Conservation (phyloP, 129 eudicot species). For the Ambrosia trifida region DNA sequence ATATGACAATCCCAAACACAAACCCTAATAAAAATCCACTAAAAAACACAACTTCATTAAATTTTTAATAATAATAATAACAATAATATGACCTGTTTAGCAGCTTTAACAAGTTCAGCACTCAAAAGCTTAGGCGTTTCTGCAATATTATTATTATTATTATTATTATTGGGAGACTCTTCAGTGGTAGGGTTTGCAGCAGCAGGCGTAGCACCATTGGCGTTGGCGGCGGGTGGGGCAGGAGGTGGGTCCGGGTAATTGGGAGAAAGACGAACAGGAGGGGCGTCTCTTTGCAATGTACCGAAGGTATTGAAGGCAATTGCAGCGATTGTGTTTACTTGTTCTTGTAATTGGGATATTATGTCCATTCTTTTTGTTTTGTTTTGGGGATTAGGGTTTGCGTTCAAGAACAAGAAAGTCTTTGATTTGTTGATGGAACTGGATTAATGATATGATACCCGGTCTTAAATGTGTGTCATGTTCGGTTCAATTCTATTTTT, state of each 20-base stretch:
- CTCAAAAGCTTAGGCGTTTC: slow-evolving; percentile 76
- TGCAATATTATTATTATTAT: slow-evolving; percentile 34
- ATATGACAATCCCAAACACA: no score
- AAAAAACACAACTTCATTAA: no score
- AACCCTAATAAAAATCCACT: no score
- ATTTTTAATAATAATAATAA: no score
- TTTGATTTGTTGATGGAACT: not conserved
- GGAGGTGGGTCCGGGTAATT: slow-evolving; percentile 77
- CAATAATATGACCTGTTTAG: slow-evolving; percentile 56
- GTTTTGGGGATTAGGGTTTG: not conserved
- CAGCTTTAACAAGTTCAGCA: slow-evolving; percentile 80
- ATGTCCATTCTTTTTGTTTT: slow-evolving; percentile 40
- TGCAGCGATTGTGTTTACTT: slow-evolving; percentile 57
- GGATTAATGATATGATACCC: not conserved
- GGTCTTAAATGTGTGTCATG: no score
- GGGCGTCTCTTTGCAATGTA: slow-evolving; percentile 74
- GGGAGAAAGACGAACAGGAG: slow-evolving; percentile 72
- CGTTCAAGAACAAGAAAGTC: not conserved
- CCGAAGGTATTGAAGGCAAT: slow-evolving; percentile 66
- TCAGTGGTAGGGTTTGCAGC: slow-evolving; percentile 38
- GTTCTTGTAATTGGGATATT: slow-evolving; percentile 68
- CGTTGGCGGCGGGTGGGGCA: slow-evolving; percentile 26
- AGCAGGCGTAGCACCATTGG: slow-evolving; percentile 31
- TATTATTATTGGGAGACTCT: slow-evolving; percentile 30
- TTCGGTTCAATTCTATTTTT: no score